Evolutionary conservation across 1,284 basidiomycete genomes (phyloP), one percentile per base, ranked within the genome.

Genomic region (Mycena sp.): DNA sequence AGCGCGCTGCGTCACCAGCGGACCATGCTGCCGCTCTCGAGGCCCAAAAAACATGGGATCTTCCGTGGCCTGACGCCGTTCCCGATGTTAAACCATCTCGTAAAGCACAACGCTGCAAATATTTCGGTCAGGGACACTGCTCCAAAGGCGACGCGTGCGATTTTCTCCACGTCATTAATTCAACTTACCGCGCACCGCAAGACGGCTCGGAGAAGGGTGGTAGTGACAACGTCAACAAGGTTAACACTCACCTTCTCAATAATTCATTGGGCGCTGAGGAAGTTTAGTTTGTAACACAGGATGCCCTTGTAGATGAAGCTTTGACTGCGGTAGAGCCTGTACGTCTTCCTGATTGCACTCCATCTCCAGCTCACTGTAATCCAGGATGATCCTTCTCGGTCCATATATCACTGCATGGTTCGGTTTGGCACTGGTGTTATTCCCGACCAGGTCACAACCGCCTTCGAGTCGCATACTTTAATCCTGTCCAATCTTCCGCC

Each of bases 401-500:
- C 66, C 21, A 57, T 81, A 43, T 78, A 77, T 70, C 72, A 73
- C 50, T 81, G 81, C 56, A 70, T 69, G 29, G 74, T 84, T 23
- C 63, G 62, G 2, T 83, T 82, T 66, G 78, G 78, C 9, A 58
- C 75, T 29, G 75, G 78, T 44, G 76, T 76, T 25, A 64, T 67
- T 19, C 76, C 81, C 4, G 64, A 71, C 23, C 46, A 75, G 12
- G 68, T 85, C 28, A 69, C 69, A 21, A 81, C 83, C 2, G 68
- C 77, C 2, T 81, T 80, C 21, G 82, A 85, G 48, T 80, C 81
- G 0, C 58, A 58, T 12, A 65, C 69, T 21, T 58, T 82, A 28
- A 52, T 78, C 25, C 64, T 85, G 10, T 77, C 75, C 17, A 79
- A 81, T 51, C 67, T 82, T 30, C 78, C 80, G 23, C 29, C 68